These are phyloP conservation scores for Hemisphaericaspora subhashii DNA, from an alignment of 1,139 yeast genomes.

Conservation along the genomic window DNA sequence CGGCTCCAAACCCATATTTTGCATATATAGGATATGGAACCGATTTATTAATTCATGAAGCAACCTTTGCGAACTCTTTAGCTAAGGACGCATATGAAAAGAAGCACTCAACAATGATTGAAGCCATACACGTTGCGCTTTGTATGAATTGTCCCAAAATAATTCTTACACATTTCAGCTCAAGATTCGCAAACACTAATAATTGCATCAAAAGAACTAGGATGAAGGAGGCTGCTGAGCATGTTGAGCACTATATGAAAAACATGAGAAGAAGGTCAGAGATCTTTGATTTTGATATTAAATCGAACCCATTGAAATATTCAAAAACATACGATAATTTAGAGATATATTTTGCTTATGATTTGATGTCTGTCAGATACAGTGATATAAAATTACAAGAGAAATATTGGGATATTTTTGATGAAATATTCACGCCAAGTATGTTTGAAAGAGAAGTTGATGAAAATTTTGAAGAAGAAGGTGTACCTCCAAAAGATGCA, in stretches of 20 bases:
- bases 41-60: conserved; percentile 86
- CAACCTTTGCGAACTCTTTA: conserved; percentile 81
- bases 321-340: conserved; percentile 27
- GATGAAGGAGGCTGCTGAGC: conserved; percentile 21
- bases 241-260: conserved; percentile 27
- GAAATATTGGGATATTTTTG: conserved; percentile 11
- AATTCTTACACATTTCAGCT: conserved; percentile 87
- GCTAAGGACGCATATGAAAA: conserved; percentile 80
- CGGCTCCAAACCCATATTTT: conserved; percentile 70
- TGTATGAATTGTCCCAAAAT: conserved; percentile 72
- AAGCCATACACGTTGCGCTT: conserved; percentile 72
- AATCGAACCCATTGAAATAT: conserved; percentile 6
- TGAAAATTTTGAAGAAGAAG: conserved; percentile 29
- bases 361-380: conserved; percentile 35
- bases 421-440: conserved; percentile 9
- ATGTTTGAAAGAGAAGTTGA: conserved; percentile 12
- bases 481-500: conserved; percentile 24
- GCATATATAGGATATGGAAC: conserved; percentile 68
- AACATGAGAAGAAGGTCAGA: conserved; percentile 24
- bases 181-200: conserved; percentile 77
- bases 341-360: conserved; percentile 44
- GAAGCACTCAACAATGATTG: conserved; percentile 87
- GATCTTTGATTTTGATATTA: conserved; percentile 24
- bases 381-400: conserved; percentile 15
- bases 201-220: conserved; percentile 32